phyloP scores from a whole-genome alignment of 306 rosid genomes.

The Quercus wislizeni region DNA sequence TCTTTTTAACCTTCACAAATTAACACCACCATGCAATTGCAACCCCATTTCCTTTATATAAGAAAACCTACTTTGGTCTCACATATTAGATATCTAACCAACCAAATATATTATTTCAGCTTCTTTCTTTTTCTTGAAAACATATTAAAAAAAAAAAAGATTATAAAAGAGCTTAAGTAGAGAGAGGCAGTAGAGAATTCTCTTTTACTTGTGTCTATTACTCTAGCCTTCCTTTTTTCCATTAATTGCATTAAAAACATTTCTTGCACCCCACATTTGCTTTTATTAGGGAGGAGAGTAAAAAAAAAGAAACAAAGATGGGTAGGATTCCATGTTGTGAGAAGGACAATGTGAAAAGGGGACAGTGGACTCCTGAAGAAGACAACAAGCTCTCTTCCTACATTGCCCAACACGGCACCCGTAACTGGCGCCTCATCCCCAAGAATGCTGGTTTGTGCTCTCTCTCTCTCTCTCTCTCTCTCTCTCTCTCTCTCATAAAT shows the following conservation, averaged over 20 bases:
- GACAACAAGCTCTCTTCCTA: slow-evolving; percentile 85
- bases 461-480: background rate
- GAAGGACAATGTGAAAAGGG: slow-evolving; percentile 76
- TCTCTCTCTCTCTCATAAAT: background rate
- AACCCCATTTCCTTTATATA: slow-evolving; percentile 43
- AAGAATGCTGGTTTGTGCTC: slow-evolving; percentile 48
- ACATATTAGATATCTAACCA: slow-evolving; percentile 8
- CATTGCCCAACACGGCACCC: slow-evolving; percentile 63
- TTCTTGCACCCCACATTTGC: background rate
- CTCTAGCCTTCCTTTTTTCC: background rate
- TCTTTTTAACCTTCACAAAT: slow-evolving; percentile 29
- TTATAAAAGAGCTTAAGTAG: background rate
- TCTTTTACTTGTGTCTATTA: background rate
- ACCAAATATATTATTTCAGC: background rate
- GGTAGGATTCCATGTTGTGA: slow-evolving; percentile 92
- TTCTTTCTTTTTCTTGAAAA: slow-evolving; percentile 8
- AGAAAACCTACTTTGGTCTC: slow-evolving; percentile 20
- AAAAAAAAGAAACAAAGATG: slow-evolving; percentile 38
- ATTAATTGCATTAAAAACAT: background rate
- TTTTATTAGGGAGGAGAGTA: background rate
- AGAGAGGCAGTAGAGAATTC: slow-evolving; percentile 17
- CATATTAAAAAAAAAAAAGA: background rate
- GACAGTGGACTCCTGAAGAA: slow-evolving; percentile 98
- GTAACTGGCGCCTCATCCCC: slow-evolving; percentile 66
- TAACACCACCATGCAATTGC: slow-evolving; percentile 39